A percentile compares a stretch with the other conserved stretches of the same genome.
Evolutionary conservation across 257 asterid species (phyloP).

Genomic region (Nicotiana benthamiana): DNA sequence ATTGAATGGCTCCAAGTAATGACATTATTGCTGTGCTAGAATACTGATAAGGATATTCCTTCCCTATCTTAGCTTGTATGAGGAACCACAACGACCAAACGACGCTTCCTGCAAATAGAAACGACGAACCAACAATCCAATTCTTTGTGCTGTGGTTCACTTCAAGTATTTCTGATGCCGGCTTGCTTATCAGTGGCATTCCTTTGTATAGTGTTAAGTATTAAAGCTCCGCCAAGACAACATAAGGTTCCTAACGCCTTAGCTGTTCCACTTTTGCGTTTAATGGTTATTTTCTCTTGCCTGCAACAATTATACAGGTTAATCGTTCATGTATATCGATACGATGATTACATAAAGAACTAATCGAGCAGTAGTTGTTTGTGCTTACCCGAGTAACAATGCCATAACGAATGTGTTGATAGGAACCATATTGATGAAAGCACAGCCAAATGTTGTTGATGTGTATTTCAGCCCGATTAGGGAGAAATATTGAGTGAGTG

Average conservation of each 20-base stretch:
- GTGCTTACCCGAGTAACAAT: slow-evolving; percentile 43
- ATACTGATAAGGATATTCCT: slow-evolving; percentile 45
- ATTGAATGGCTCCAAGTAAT: slow-evolving; percentile 52
- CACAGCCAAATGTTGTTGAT: slow-evolving; percentile 62
- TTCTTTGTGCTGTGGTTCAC: slow-evolving; percentile 9
- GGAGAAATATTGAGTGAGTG: slow-evolving; percentile 57
- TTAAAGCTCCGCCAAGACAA: slow-evolving; percentile 43
- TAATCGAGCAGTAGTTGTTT: not conserved
- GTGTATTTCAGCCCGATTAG: slow-evolving; percentile 66
- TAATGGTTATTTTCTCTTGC: slow-evolving; percentile 53
- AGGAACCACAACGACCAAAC: slow-evolving; percentile 77
- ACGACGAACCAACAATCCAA: slow-evolving; percentile 48
- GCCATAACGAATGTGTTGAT: slow-evolving; percentile 59
- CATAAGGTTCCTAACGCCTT: slow-evolving; percentile 48
- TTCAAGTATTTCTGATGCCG: not conserved
- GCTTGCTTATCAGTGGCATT: slow-evolving; percentile 14
- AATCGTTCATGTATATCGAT: not conserved
- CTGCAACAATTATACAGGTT: slow-evolving; percentile 20
- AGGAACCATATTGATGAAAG: slow-evolving; percentile 69
- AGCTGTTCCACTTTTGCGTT: slow-evolving; percentile 44
- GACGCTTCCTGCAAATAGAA: slow-evolving; percentile 42
- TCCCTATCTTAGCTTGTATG: slow-evolving; percentile 53
- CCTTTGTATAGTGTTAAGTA: slow-evolving; percentile 59
- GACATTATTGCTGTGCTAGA: slow-evolving; percentile 68
- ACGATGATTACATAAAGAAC: not conserved